phyloP scores from a whole-genome alignment of 2,329 filamentous ascomycete species.

The Neonectria coccinea region DNA sequence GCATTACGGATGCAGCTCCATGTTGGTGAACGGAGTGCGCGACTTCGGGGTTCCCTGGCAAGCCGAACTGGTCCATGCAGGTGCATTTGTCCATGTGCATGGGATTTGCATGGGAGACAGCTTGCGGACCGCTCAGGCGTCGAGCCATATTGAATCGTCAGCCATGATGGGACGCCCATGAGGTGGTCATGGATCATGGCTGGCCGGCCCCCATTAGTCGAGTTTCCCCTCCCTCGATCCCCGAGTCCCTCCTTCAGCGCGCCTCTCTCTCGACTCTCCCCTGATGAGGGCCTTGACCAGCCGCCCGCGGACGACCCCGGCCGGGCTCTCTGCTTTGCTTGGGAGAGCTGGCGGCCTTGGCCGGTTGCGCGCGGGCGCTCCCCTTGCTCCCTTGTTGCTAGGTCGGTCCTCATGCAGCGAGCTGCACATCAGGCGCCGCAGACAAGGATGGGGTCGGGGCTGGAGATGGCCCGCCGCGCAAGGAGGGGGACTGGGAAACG shows the following conservation, averaged over 20 bases:
- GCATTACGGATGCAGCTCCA: conserved; percentile 35
- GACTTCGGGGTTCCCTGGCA: conserved; percentile 25
- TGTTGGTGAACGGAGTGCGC: conserved; percentile 16
- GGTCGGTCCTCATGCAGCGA: conserved; percentile 22
- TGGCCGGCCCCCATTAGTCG: conserved; percentile 30
- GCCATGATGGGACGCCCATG: conserved; percentile 30
- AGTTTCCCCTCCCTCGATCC: conserved; percentile 19
- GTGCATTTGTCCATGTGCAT: neutral
- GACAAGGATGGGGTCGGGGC: conserved; percentile 22
- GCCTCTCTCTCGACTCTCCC: conserved; percentile 4
- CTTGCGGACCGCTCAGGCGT: conserved; percentile 32
- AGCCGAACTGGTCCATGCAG: conserved; percentile 30
- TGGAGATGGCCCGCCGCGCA: conserved; percentile 2
- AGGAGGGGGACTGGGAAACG: conserved; percentile 29
- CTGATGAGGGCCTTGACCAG: conserved; percentile 7
- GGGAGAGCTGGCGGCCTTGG: conserved; percentile 19
- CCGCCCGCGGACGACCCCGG: conserved; percentile 13
- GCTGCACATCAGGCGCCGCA: conserved; percentile 26
- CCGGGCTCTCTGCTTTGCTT: neutral
- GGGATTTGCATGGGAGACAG: conserved; percentile 20
- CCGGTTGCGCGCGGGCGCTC: conserved; percentile 13
- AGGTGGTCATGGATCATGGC: conserved; percentile 35
- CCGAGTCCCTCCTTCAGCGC: conserved; percentile 5
- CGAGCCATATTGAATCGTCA: conserved; percentile 37
- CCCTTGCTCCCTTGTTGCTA: conserved; percentile 12